These are phyloP conservation scores for Euphorbia peplus DNA, from an alignment of 345 rosid genomes.

Conservation along the genomic window DNA sequence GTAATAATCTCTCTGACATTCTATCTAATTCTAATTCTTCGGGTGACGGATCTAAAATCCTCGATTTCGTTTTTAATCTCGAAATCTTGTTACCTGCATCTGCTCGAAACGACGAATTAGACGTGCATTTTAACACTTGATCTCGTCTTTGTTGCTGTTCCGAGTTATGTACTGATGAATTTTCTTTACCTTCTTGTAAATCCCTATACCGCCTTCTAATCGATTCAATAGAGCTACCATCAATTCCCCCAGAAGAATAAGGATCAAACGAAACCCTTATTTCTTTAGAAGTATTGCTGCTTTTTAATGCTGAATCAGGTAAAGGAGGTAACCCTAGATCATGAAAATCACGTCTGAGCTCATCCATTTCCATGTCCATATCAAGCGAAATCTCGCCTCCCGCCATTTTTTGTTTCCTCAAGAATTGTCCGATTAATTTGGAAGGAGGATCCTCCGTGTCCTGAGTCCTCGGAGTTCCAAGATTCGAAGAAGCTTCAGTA, in stretches of 20 bases:
- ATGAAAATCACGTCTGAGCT: slow-evolving; percentile 17
- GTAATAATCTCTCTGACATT: slow-evolving; percentile 31
- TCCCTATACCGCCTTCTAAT: slow-evolving; percentile 32
- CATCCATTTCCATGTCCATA: slow-evolving; percentile 68
- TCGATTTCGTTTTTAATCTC: slow-evolving; percentile 55
- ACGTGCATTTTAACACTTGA: slow-evolving; percentile 45
- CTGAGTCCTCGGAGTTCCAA: neutral
- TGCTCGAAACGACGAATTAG: slow-evolving; percentile 47
- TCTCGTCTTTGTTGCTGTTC: neutral
- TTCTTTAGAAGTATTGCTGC: slow-evolving; percentile 28
- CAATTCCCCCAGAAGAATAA: slow-evolving; percentile 16
- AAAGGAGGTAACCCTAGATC: slow-evolving; percentile 4
- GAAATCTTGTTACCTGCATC: slow-evolving; percentile 37
- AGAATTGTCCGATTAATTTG: slow-evolving; percentile 32
- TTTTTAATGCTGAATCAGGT: slow-evolving; percentile 15
- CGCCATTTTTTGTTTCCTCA: slow-evolving; percentile 20
- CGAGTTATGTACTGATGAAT: no score
- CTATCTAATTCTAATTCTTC: slow-evolving; percentile 42
- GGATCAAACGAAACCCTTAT: slow-evolving; percentile 56
- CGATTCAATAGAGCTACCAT: slow-evolving; percentile 17
- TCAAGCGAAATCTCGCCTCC: slow-evolving; percentile 65
- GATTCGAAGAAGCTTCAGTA: neutral
- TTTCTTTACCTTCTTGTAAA: neutral
- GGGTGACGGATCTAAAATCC: slow-evolving; percentile 66
- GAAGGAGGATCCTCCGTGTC: slow-evolving; percentile 34